Conservation (phyloP, 495 filamentous ascomycete species). For the Penicillium macrosclerotiorum region DNA sequence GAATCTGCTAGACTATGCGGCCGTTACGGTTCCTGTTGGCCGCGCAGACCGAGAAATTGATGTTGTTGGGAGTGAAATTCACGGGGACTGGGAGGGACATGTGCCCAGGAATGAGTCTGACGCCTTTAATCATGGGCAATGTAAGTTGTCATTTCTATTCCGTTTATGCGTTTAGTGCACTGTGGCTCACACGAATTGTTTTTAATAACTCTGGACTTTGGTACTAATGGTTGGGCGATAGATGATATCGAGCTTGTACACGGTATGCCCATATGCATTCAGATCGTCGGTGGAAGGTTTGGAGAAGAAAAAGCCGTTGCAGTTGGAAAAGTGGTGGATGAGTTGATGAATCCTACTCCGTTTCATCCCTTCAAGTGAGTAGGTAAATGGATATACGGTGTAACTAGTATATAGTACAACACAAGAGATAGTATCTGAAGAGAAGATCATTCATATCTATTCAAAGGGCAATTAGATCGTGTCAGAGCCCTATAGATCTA, state of each 20-base stretch:
- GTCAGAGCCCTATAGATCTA: too few relatives aligned
- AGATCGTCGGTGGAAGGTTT: conserved; percentile 49
- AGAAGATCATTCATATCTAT: neutral
- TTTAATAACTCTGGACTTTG: too few relatives aligned
- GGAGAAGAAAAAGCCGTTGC: conserved; percentile 46
- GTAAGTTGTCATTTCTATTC: too few relatives aligned
- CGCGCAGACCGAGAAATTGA: conserved; percentile 40
- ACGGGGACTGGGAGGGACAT: too few relatives aligned
- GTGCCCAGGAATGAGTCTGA: too few relatives aligned
- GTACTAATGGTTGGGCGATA: too few relatives aligned
- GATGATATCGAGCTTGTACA: too few relatives aligned
- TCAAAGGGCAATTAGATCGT: neutral
- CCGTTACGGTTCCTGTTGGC: conserved; percentile 46
- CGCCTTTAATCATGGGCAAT: too few relatives aligned
- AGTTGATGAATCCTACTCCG: conserved; percentile 21
- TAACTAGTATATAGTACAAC: too few relatives aligned
- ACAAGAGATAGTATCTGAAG: neutral
- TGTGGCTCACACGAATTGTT: too few relatives aligned
- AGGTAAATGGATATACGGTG: neutral
- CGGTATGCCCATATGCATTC: conserved; percentile 53
- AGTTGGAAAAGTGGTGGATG: conserved; percentile 38
- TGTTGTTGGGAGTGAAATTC: too few relatives aligned
- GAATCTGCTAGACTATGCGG: conserved; percentile 64
- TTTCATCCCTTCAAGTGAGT: conserved; percentile 9
- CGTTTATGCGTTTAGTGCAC: too few relatives aligned